Base-by-base conservation (phyloP, 345 rosid genomes). In the Melaleuca quinquenervia region DNA sequence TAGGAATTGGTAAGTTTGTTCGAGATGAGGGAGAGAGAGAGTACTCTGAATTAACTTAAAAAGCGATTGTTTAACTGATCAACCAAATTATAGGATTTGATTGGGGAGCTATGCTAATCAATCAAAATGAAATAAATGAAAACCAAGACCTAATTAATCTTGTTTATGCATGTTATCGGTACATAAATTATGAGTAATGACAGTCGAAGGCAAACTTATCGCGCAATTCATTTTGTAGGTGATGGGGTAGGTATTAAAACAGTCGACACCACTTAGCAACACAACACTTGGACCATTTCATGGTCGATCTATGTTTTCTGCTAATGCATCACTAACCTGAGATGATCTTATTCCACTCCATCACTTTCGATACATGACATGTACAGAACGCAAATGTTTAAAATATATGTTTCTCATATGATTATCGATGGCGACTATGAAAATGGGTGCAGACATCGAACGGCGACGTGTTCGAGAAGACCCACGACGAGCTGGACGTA, bases 401-500 rank as follows among this genome's bases (percentile, higher is more conserved):
- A 4, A 2, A 41, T 41, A 41, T 41, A 41, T 41, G 4, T 41
- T 41, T 41, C 41, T 41, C 41, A 41, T n/a, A 41, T 41, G 41
- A 41, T 41, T 41, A 41, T 41, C 41, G 41, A 41, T 41, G 41
- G 41, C 41, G 41, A 41, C 41, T 41, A 41, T 41, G 41, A 41
- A 41, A 41, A 41, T 13, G 16, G 6, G 41, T 50, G 62, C 88
- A 96, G 99, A 94, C 98, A 86, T 96, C 99, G 22, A 97, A 97
- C 80, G 94, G 87, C 12, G 99, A 95, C 52, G 95, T 94, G 82
- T 97, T 94, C 64, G 92, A 94, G 92, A 95, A 93, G 90, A 92
- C 83, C 36, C 99, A 97, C 84, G 99, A 96, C 54, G 99, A 97
- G 86, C 84, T 97, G 89, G 99, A 97, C 93, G 90, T 97, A 50